A percentile compares a stretch with the other conserved stretches of the same genome.
phyloP scores from a whole-genome alignment of 306 rosid genomes.

The Cercis canadensis region DNA sequence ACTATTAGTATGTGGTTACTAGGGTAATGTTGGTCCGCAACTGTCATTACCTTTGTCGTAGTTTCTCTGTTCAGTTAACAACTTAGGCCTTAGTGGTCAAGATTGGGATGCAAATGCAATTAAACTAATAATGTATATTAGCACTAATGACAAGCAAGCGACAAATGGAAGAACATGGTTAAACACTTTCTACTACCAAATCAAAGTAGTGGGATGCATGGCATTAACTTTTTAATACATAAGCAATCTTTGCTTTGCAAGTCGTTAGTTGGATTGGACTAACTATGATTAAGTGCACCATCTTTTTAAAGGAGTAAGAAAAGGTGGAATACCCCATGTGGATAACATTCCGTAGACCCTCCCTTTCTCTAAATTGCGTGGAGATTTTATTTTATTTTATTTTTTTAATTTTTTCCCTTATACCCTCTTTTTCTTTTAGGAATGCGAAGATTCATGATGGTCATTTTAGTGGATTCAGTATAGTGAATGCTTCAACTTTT shows the following conservation, averaged over 20 bases:
- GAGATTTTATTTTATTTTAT: slow-evolving; percentile 31
- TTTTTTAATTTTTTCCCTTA: slow-evolving; percentile 23
- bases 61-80: neutral
- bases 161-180: slow-evolving; percentile 34
- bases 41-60: slow-evolving; percentile 10
- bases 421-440: slow-evolving; percentile 51
- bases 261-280: slow-evolving; percentile 54
- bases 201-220: slow-evolving; percentile 47
- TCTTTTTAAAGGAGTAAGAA: slow-evolving; percentile 42
- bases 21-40: neutral
- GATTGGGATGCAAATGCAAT: too few relatives aligned
- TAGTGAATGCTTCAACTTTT: slow-evolving; percentile 53
- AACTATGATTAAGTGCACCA: slow-evolving; percentile 45
- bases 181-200: slow-evolving; percentile 34
- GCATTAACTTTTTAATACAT: slow-evolving; percentile 37
- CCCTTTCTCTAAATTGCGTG: slow-evolving; percentile 42
- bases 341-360: slow-evolving; percentile 46
- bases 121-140: too few relatives aligned
- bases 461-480: slow-evolving; percentile 71
- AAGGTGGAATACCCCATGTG: slow-evolving; percentile 48
- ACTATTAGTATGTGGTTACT: neutral
- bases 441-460: slow-evolving; percentile 68
- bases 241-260: slow-evolving; percentile 34
- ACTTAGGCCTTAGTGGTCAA: slow-evolving; percentile 13
- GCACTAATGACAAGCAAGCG: too few relatives aligned